These are phyloP conservation scores for Colletotrichum abscissum DNA, from an alignment of 2,329 filamentous ascomycete species.

Conservation along the genomic window DNA sequence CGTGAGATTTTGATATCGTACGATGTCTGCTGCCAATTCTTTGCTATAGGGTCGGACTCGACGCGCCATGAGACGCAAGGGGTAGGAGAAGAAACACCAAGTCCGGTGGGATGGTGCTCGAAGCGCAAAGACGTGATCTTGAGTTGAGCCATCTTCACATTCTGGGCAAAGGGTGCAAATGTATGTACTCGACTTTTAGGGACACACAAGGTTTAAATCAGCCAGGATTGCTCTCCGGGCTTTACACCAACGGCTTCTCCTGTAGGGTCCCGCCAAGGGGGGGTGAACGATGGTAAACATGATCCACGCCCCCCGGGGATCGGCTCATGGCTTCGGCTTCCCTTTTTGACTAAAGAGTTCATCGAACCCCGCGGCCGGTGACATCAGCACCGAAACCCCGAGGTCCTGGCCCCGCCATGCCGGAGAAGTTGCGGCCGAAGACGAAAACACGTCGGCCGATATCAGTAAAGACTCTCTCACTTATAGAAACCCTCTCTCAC, in stretches of 20 bases:
- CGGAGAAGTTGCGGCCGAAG: slow-evolving; percentile 21
- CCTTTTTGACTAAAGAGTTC: not conserved
- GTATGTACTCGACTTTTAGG: not conserved
- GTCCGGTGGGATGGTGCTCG: slow-evolving; percentile 36
- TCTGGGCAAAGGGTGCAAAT: not conserved
- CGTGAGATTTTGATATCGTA: slow-evolving; percentile 37
- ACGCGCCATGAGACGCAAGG: slow-evolving; percentile 38
- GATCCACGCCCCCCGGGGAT: not conserved
- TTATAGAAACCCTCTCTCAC: rapidly evolving
- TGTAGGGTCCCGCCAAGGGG: not conserved
- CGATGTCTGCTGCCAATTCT: slow-evolving; percentile 33
- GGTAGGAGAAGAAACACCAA: slow-evolving; percentile 27
- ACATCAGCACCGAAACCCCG: slow-evolving; percentile 29
- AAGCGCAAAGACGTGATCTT: slow-evolving; percentile 24
- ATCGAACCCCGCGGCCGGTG: slow-evolving; percentile 21
- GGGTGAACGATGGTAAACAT: not conserved
- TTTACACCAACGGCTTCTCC: not conserved
- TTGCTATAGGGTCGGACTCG: not conserved
- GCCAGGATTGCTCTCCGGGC: too few relatives aligned
- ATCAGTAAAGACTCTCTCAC: too few relatives aligned
- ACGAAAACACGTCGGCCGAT: not conserved
- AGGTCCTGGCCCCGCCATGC: not conserved
- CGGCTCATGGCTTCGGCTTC: slow-evolving; percentile 15
- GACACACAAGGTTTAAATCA: not conserved
- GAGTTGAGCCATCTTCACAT: slow-evolving; percentile 3